Base-by-base conservation (phyloP, 2,329 filamentous ascomycete species). In the Mariannaea elegans region DNA sequence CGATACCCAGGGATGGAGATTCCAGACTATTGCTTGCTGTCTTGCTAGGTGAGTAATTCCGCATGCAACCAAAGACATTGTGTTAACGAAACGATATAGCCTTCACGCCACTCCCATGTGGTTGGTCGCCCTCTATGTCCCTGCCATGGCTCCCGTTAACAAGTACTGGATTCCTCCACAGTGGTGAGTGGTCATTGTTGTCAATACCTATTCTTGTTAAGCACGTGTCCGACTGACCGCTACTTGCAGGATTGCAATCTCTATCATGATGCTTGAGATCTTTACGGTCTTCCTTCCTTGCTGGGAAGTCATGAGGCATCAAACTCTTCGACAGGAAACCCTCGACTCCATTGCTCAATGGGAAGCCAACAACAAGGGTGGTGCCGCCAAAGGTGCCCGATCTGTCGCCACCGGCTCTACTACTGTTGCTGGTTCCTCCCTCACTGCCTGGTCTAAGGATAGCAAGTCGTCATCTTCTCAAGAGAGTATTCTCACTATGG, bases 81-180 rank as follows among this genome's bases (percentile, higher is more conserved):
- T 45, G 38, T 44, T 60, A 44, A 49, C 61, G 53, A 34, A 66
- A 57, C 46, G 23, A 60, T 52, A 29, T 52, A 87, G 85, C 56
- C 80, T 91, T 18, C 87, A 84, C 55, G 87, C 87, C 19, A 85
- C 87, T 8, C 89, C 89, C 0, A 82, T 91, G 77, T 91, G 88
- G 88, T 81, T 91, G 34, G 74, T 88, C 21, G 88, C 85, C 54
- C 75, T 87, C 13, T 81, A 84, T 58, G 78, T 79, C 3, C 81
- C 84, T 6, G 77, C 65, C 8, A 83, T 88, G 77, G 77, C 73
- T 2, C 69, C 75, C 0, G 73, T 88, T 53, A 88, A 88, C 71
- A 68, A 74, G 12, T 82, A 82, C 70, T 88, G 81, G 64, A 77
- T 87, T 13, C 86, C 88, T 48, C 84, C 87, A 2, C 83, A 87